Evolutionary conservation across 73 alveolate species (phyloP).

Genomic region (Paraurostyla sp.): DNA sequence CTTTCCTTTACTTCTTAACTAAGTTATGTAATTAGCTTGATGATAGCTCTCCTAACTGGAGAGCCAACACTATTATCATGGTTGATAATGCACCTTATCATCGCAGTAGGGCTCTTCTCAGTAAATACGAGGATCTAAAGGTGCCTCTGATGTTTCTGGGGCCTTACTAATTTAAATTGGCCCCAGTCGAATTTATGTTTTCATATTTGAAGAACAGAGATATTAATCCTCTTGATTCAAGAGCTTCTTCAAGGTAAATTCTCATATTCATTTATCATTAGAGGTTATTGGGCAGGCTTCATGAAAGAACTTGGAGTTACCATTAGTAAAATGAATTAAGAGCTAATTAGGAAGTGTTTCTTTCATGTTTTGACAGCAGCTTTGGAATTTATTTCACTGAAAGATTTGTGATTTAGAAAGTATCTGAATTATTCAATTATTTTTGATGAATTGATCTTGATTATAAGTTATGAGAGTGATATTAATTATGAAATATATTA

Average conservation of each 20-base stretch:
- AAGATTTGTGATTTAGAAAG: not conserved
- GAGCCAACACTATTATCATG: not conserved
- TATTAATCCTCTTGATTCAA: not conserved
- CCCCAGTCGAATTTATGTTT: constrained; percentile 20
- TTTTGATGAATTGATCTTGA: too few relatives aligned
- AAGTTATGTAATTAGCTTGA: not conserved
- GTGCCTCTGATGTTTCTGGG: constrained; percentile 20
- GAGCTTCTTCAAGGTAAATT: not conserved
- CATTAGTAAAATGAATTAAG: not conserved
- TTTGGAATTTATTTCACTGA: not conserved
- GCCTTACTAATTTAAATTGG: not conserved
- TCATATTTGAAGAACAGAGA: constrained; percentile 13
- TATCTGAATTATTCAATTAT: too few relatives aligned
- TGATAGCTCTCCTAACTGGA: not conserved
- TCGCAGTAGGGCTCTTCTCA: not conserved
- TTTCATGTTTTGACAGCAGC: not conserved
- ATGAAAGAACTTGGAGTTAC: not conserved
- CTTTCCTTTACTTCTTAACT: not conserved
- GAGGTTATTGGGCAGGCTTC: constrained; percentile 7
- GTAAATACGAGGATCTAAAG: not conserved
- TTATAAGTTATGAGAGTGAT: too few relatives aligned
- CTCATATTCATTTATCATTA: not conserved
- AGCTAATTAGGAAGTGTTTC: not conserved
- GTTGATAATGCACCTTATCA: constrained; percentile 35
- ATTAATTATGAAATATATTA: too few relatives aligned